Evolutionary conservation across 2,329 filamentous ascomycete genomes (phyloP).

Genomic region (Rhinocladiella mackenziei): DNA sequence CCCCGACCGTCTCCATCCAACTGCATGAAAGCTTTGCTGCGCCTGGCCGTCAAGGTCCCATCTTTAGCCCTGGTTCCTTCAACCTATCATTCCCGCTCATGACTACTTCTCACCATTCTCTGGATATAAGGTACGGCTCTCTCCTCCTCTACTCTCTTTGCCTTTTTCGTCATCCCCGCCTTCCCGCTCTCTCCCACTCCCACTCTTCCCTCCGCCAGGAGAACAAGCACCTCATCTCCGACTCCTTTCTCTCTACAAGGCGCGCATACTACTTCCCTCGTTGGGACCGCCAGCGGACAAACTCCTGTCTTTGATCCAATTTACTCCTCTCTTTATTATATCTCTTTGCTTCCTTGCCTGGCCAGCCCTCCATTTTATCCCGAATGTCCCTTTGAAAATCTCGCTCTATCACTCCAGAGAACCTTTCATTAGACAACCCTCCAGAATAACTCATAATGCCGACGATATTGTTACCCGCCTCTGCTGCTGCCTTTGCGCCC

Average conservation of each 20-base stretch:
- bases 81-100: constrained; percentile 26
- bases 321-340: constrained; percentile 37
- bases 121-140: constrained; percentile 31
- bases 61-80: constrained; percentile 24
- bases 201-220: constrained; percentile 13
- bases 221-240: constrained; percentile 22
- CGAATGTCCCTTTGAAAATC: constrained; percentile 24
- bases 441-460: constrained; percentile 61
- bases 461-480: constrained; percentile 87
- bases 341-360: constrained; percentile 41
- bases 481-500: constrained; percentile 92
- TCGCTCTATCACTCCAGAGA: constrained; percentile 1
- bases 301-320: constrained; percentile 12
- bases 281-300: constrained; percentile 50
- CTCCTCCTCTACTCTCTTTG: constrained; percentile 53
- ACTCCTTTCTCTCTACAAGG: constrained; percentile 53
- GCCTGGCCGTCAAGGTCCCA: constrained; percentile 24
- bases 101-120: constrained; percentile 16
- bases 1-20: constrained; percentile 17
- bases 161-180: constrained; percentile 31
- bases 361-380: constrained; percentile 36
- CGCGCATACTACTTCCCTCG: constrained; percentile 58
- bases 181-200: constrained; percentile 14
- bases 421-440: constrained; percentile 1
- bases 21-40: constrained; percentile 24